A percentile compares a stretch with the other conserved stretches of the same genome.
phyloP scores from a whole-genome alignment of 805 yeast genomes.

The Kodamaea leandrae region DNA sequence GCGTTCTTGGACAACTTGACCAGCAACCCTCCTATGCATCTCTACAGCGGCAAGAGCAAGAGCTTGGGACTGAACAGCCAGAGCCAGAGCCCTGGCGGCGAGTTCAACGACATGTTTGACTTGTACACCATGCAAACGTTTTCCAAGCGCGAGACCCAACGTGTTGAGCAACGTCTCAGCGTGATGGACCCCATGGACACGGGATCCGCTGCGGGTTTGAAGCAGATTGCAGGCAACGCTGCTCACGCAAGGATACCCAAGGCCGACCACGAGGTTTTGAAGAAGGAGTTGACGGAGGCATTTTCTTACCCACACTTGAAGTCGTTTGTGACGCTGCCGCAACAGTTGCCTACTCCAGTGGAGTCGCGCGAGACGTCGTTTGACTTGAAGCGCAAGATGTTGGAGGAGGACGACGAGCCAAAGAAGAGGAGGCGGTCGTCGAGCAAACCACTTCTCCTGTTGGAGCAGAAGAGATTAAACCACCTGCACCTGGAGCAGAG shows the following conservation, averaged over 20 bases:
- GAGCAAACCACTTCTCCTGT: constrained; percentile 35
- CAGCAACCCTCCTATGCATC: constrained; percentile 28
- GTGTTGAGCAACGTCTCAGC: constrained; percentile 2
- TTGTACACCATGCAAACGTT: constrained; percentile 30
- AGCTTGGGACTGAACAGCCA: background rate
- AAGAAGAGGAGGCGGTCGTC: constrained; percentile 28
- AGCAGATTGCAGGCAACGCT: constrained; percentile 3
- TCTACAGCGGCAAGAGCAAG: constrained; percentile 18
- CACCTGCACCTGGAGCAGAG: constrained; percentile 44
- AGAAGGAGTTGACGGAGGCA: constrained; percentile 31
- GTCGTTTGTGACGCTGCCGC: constrained; percentile 10
- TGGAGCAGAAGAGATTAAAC: constrained; percentile 41
- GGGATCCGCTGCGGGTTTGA: background rate
- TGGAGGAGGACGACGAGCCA: constrained; percentile 8
- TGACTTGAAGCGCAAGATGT: constrained; percentile 11
- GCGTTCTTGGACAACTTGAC: constrained; percentile 41
- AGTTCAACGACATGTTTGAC: constrained; percentile 21
- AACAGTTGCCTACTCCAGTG: constrained; percentile 34
- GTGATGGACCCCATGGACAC: background rate
- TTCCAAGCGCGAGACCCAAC: constrained; percentile 4
- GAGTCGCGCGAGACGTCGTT: constrained; percentile 27
- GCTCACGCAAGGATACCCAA: constrained; percentile 2
- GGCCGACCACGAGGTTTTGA: constrained; percentile 18
- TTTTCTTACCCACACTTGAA: constrained; percentile 27
- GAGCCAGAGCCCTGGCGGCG: constrained; percentile 7